Evolutionary conservation across 2,329 filamentous ascomycete species (phyloP), one percentile per base, ranked within the genome.

Genomic region (Stachybotrys echinatus): DNA sequence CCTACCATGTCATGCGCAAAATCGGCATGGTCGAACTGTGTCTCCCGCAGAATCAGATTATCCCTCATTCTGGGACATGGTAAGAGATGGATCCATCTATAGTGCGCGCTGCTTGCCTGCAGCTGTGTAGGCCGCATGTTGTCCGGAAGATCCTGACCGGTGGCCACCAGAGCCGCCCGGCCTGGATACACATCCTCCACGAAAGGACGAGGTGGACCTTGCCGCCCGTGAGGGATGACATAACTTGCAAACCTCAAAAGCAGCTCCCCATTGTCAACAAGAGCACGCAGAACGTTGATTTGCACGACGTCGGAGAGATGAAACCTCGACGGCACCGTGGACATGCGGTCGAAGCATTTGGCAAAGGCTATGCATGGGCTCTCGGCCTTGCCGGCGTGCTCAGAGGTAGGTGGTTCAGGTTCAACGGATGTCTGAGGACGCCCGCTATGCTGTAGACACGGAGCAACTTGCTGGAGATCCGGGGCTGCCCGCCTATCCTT

Each of bases 1-100:
- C 55, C 55, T 6, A 56, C 17, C 4, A 58, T 43, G 20, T 55
- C 55, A 6, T 27, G 43, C 17, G 52, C 47, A 20, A 58, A 51
- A 6, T 53, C 70, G 50, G 68, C 66, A 50, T 72, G 67, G 54
- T 73, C 65, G 49, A 71, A 74, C 20, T 57, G 62, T 47, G 62
- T 62, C 17, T 59, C 51, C 34, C 61, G 62, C 5, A 40, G 63
- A 53, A 74, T 73, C 47, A 74, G 55, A 50, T 61, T 60, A 57
- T 75, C 71, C 39, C 73, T 61, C 55, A 54, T 61, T 48, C 57
- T 58, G n/a, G 71, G 65, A 51, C 50, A 63, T 2, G 73, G 71
- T 42, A 71, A 63, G 21, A 70, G 19, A 57, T 74, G 70, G 52
- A 75, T 69, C 71, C 72, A 74, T 52, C 64, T 61, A 31, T 56